Conservation (phyloP, 148 eudicot species). For the Limonium bicolor region DNA sequence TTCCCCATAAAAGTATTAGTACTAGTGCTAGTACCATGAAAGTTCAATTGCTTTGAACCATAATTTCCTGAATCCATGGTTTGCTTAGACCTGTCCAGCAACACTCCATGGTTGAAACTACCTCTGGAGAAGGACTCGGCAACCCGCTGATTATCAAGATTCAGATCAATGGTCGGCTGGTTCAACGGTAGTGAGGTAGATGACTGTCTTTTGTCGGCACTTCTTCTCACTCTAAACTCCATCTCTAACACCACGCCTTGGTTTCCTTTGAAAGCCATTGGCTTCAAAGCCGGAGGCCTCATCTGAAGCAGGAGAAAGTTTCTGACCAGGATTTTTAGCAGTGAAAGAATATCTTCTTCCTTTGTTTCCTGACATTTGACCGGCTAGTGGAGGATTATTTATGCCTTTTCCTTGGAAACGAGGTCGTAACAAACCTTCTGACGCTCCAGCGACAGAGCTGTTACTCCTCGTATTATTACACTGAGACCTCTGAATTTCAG, state of each 20-base stretch:
- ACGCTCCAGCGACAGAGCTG: constrained; percentile 12
- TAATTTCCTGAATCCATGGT: constrained; percentile 18
- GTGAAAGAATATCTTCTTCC: constrained; percentile 46
- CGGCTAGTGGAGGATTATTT: constrained; percentile 22
- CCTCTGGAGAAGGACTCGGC: constrained; percentile 19
- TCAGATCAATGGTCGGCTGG: constrained; percentile 23
- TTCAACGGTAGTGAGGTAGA: constrained; percentile 12
- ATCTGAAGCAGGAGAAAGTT: constrained; percentile 27
- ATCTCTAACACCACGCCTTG: constrained; percentile 46
- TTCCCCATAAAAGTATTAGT: constrained; percentile 13
- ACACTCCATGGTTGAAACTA: constrained; percentile 25
- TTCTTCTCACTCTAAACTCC: constrained; percentile 80
- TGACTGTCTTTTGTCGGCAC: constrained; percentile 33
- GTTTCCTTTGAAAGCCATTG: constrained; percentile 57
- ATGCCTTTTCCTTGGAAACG: constrained; percentile 19
- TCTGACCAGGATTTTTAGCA: constrained; percentile 33
- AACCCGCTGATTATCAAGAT: constrained; percentile 23
- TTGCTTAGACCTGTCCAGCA: constrained; percentile 23
- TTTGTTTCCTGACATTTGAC: constrained; percentile 24
- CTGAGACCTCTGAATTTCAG: constrained; percentile 13
- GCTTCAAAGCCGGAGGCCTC: constrained; percentile 28
- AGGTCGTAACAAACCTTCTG: constrained; percentile 22
- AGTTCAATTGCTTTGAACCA: constrained; percentile 12
- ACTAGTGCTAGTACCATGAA: constrained; percentile 22
- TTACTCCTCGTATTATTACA: constrained; percentile 16